These are phyloP conservation scores for Pueraria montana DNA, from an alignment of 306 rosid genomes.

Conservation along the genomic window DNA sequence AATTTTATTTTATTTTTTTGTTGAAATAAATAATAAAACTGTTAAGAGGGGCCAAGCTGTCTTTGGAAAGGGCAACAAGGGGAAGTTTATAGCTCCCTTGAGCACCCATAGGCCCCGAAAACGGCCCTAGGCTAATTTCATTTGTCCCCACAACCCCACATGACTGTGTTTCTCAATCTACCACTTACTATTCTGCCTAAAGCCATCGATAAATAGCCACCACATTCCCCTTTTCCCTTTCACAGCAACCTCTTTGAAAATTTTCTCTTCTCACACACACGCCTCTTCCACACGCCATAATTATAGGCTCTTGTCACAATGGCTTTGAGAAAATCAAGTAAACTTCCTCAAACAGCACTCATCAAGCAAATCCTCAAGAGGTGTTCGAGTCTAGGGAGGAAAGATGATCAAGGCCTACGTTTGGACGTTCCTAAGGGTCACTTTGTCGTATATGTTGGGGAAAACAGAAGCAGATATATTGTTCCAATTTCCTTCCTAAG, in stretches of 20 bases:
- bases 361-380: constrained; percentile 88
- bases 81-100: constrained; percentile 48
- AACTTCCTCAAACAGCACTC: constrained; percentile 69
- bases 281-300: not conserved
- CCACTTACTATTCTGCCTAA: not conserved
- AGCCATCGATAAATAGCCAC: constrained; percentile 67
- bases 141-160: constrained; percentile 71
- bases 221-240: constrained; percentile 4
- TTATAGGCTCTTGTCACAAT: constrained; percentile 48
- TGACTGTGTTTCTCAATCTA: constrained; percentile 52
- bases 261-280: no score
- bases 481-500: constrained; percentile 79
- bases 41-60: constrained; percentile 70
- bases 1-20: no score
- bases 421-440: constrained; percentile 94
- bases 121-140: constrained; percentile 50
- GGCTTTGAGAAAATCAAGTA: constrained; percentile 72
- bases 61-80: constrained; percentile 54
- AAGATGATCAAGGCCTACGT: constrained; percentile 67
- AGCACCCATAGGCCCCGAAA: constrained; percentile 45
- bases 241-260: constrained; percentile 22
- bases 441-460: constrained; percentile 94
- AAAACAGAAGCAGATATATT: constrained; percentile 84
- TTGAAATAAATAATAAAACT: no score
- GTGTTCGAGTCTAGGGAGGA: constrained; percentile 84